These are phyloP conservation scores for Cytospora mali DNA, from an alignment of 2,329 filamentous ascomycete species.

Conservation along the genomic window DNA sequence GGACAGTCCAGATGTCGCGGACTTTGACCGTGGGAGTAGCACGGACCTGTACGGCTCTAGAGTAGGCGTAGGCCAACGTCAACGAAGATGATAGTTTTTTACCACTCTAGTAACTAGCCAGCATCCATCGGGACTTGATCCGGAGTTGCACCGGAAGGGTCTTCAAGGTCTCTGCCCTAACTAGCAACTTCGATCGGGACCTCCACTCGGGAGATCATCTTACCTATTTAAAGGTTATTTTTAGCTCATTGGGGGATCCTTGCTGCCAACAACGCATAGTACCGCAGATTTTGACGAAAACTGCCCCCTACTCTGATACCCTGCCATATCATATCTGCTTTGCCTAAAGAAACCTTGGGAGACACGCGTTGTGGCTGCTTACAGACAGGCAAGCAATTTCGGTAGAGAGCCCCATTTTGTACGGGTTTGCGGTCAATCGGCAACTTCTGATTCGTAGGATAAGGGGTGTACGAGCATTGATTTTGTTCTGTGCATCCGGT, in stretches of 20 bases:
- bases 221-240: not conserved
- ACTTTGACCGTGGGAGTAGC: slow-evolving; percentile 9
- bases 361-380: not conserved
- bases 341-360: not conserved
- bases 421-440: not conserved
- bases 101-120: slow-evolving; percentile 1
- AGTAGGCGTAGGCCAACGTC: slow-evolving; percentile 3
- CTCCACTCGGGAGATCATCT: not conserved
- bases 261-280: no score
- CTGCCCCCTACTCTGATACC: not conserved
- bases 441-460: no score
- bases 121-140: not conserved
- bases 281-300: not conserved
- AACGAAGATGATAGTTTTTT: slow-evolving; percentile 7
- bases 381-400: not conserved
- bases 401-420: not conserved
- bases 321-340: not conserved
- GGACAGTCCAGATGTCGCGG: not conserved
- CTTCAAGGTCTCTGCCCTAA: not conserved
- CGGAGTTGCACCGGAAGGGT: not conserved
- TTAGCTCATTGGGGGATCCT: not conserved
- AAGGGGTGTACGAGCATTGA: no score
- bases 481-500: no score
- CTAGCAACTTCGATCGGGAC: not conserved
- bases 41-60: slow-evolving; percentile 5